A percentile compares a stretch with the other conserved stretches of the same genome.
Evolutionary conservation across 352 stramenopile genomes (phyloP).

Genomic region (Phytophthora sp.): DNA sequence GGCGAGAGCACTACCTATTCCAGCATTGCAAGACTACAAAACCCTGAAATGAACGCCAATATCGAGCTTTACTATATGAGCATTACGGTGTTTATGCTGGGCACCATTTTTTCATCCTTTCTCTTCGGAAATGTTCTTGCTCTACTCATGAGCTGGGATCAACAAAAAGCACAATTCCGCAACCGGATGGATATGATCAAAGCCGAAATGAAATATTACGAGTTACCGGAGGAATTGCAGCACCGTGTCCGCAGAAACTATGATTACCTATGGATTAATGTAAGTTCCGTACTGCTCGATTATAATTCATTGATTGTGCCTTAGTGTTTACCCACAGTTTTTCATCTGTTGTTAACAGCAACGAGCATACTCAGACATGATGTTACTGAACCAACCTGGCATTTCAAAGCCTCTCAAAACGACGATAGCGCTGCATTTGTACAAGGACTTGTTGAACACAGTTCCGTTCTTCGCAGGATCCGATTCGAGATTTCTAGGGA

Average conservation of each 20-base stretch:
- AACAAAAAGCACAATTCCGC: conserved; percentile 78
- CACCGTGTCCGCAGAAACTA: conserved; percentile 82
- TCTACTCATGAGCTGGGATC: conserved; percentile 82
- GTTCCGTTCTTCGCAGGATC: conserved; percentile 83
- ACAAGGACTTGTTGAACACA: conserved; percentile 82
- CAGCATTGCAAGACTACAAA: conserved; percentile 57
- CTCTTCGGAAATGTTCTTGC: conserved; percentile 85
- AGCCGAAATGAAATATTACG: conserved; percentile 84
- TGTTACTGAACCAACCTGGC: conserved; percentile 75
- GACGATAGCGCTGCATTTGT: conserved; percentile 79
- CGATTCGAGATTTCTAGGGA: conserved; percentile 75
- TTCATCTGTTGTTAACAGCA: conserved; percentile 41
- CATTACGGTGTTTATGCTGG: conserved; percentile 73
- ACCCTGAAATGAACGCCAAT: conserved; percentile 45
- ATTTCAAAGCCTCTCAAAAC: conserved; percentile 82
- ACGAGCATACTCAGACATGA: conserved; percentile 88
- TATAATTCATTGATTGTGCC: neutral
- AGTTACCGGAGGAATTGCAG: conserved; percentile 73
- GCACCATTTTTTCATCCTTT: conserved; percentile 70
- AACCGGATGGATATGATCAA: conserved; percentile 89
- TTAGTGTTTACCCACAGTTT: neutral
- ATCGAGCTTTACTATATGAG: conserved; percentile 70
- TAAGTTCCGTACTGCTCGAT: conserved; percentile 25
- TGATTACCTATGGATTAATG: conserved; percentile 88
- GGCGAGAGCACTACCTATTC: conserved; percentile 64